phyloP scores from a whole-genome alignment of 106 monocot species.

The Acorus gramineus region DNA sequence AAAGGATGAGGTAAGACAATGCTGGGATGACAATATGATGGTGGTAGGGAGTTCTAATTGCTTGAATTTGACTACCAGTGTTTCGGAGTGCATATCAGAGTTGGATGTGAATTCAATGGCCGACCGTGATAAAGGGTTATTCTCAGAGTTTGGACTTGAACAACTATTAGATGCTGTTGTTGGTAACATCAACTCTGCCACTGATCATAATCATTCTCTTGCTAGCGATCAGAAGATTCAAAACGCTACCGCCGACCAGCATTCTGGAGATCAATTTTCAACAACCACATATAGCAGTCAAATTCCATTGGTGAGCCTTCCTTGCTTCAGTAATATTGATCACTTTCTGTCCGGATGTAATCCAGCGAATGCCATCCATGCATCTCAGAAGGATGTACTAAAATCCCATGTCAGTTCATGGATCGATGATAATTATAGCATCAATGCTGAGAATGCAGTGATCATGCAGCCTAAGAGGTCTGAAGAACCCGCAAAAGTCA shows the following conservation, averaged over 20 bases:
- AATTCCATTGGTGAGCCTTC: neutral
- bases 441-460: conserved; percentile 30
- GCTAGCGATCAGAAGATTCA: neutral
- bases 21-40: conserved; percentile 43
- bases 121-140: conserved; percentile 11
- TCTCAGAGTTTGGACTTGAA: conserved; percentile 33
- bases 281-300: conserved; percentile 8
- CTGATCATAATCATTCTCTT: conserved; percentile 14
- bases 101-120: conserved; percentile 9
- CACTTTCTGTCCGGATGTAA: conserved; percentile 11
- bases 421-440: conserved; percentile 45
- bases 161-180: conserved; percentile 31
- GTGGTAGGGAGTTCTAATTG: conserved; percentile 7
- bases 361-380: conserved; percentile 15
- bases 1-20: conserved; percentile 12
- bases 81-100: conserved; percentile 21
- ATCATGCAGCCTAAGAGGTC: conserved; percentile 25
- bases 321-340: conserved; percentile 13
- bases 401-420: conserved; percentile 20
- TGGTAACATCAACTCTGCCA: conserved; percentile 15
- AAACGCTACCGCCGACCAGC: conserved; percentile 2
- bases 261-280: conserved; percentile 18
- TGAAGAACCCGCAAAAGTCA: conserved; percentile 36
- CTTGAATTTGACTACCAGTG: conserved; percentile 20
- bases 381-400: conserved; percentile 8